phyloP scores from a whole-genome alignment of 2,329 filamentous ascomycete species.

The Phyllosticta paracitricarpa region DNA sequence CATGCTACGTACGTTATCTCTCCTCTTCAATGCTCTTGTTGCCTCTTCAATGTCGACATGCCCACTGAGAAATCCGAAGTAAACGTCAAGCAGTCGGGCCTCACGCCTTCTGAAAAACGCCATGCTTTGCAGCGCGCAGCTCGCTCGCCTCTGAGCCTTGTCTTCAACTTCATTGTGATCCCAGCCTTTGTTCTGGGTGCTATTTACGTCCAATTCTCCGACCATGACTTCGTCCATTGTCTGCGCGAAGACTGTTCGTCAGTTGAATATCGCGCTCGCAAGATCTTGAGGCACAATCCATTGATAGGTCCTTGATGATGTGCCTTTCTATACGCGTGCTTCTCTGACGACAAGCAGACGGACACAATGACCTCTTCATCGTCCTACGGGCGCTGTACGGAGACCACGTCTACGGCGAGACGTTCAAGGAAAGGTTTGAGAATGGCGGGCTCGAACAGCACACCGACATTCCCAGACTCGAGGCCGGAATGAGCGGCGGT shows the following conservation, averaged over 20 bases:
- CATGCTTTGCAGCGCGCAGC: conserved; percentile 3
- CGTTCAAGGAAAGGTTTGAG: conserved; percentile 67
- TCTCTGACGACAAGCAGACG: conserved; percentile 47
- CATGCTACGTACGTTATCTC: not conserved
- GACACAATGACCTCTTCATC: conserved; percentile 81
- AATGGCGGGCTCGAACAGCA: conserved; percentile 59
- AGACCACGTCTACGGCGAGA: conserved; percentile 66
- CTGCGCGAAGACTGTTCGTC: conserved; percentile 1
- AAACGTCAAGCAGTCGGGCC: not conserved
- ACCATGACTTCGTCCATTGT: not conserved
- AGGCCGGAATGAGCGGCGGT: conserved; percentile 63
- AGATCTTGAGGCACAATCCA: conserved; percentile 28
- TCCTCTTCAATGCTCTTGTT: not conserved
- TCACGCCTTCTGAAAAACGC: conserved; percentile 1
- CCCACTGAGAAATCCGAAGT: not conserved
- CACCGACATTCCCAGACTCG: conserved; percentile 69
- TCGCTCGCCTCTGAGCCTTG: not conserved
- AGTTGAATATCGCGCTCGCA: conserved; percentile 23
- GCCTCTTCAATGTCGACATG: not conserved
- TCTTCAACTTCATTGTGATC: conserved; percentile 7
- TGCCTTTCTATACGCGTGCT: not conserved
- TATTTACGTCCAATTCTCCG: not conserved
- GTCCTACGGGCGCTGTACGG: conserved; percentile 55
- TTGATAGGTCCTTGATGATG: conserved; percentile 25
- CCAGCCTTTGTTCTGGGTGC: conserved; percentile 1